A percentile compares a stretch with the other conserved stretches of the same genome.
These are phyloP conservation scores for Agaricus subrufescens DNA, from an alignment of 768 basidiomycete species.

Conservation along the genomic window DNA sequence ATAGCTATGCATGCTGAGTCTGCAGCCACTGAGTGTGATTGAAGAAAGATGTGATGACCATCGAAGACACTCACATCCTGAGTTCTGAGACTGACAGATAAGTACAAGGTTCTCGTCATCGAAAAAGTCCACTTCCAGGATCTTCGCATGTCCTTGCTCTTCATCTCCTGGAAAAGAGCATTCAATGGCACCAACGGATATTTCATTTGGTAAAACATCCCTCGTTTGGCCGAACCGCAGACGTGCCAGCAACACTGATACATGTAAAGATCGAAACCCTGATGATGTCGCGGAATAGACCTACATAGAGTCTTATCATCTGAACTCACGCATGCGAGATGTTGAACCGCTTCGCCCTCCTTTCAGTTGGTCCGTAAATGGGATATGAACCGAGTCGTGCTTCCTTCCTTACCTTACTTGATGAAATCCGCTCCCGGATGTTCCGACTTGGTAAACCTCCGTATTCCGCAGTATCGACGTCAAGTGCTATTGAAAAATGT, in stretches of 20 bases:
- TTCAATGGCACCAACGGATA: constrained; percentile 51
- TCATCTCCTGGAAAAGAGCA: constrained; percentile 43
- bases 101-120: constrained; percentile 68
- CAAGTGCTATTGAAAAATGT: constrained; percentile 3
- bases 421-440: constrained; percentile 50
- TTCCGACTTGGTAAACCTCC: background rate
- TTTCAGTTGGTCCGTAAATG: constrained; percentile 18
- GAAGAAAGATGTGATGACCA: constrained; percentile 19
- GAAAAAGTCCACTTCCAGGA: constrained; percentile 73
- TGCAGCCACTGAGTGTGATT: constrained; percentile 28
- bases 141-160: constrained; percentile 35
- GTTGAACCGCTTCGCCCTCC: constrained; percentile 43
- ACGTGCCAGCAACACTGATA: constrained; percentile 53
- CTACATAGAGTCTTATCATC: constrained; percentile 25
- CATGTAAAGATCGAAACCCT: constrained; percentile 4
- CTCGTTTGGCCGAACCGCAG: constrained; percentile 34
- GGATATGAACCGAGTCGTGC: background rate
- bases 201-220: constrained; percentile 27
- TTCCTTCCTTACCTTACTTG: constrained; percentile 42
- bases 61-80: constrained; percentile 40
- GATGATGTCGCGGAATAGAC: constrained; percentile 2
- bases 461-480: constrained; percentile 3
- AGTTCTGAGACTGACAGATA: constrained; percentile 48
- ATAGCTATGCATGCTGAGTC: constrained; percentile 59
- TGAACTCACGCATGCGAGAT: constrained; percentile 43